Evolutionary conservation across 2,329 filamentous ascomycete species (phyloP), one percentile per base, ranked within the genome.

Genomic region (Xylaria sp.): DNA sequence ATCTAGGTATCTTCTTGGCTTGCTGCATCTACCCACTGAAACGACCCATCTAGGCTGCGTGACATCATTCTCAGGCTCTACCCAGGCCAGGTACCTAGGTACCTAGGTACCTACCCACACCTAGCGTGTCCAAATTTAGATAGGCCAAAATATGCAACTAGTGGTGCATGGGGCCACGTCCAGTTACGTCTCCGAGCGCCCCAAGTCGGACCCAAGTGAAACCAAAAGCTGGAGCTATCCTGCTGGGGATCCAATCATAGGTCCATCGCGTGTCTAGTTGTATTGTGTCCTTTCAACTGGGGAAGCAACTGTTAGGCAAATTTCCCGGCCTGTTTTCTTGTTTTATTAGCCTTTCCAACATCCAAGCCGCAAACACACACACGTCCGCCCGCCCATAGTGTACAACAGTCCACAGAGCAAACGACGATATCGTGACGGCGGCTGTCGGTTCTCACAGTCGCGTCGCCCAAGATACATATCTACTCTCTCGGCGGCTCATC

Each of bases 261-360:
- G 74, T 75, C 74, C 79, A 78, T 79, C 80, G 80, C 79, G 79
- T 65, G 61, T 65, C 38, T 60, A 61, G 57, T 54, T 72, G 66
- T 67, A 74, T 81, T 79, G 79, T 82, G 79, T 81, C 79, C 79
- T 81, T 76, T 76, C 67, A 70, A 27, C 33, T 51, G 38, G n/a
- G 10, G 55, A 54, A 47, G 53, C 64, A 58, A 44, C 47, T 63
- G 51, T 27, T 36, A 25, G 33, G 15, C 0, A 5, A n/a, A 2
- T 11, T 44, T 25, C 51, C 49, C 38, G 42, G 50, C 20, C 38
- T 31, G 10, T 25, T 66, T 51, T 51, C 44, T 38, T 25, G 20
- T 49, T 27, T n/a, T n/a, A n/a, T n/a, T 47, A 22, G 68, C 61
- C 67, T 70, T 70, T 70, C 62, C 54, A 69, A 59, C 68, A 57